A percentile compares a stretch with the other conserved stretches of the same genome.
phyloP scores from a whole-genome alignment of 2,329 filamentous ascomycete species.

The Fusarium hainanense region DNA sequence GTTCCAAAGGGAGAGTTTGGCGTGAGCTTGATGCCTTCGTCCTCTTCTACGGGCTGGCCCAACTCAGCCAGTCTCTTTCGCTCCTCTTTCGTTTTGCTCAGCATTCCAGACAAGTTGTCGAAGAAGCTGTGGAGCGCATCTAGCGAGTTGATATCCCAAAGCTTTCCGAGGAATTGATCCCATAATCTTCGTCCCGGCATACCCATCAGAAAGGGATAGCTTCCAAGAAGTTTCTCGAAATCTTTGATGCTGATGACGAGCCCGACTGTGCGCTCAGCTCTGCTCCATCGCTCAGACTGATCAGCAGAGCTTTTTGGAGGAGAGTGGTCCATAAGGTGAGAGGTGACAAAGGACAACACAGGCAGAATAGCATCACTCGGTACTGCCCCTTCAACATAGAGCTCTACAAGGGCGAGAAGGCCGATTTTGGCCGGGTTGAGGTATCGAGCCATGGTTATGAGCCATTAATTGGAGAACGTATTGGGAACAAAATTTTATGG shows the following conservation, averaged over 20 bases:
- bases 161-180: constrained; percentile 81
- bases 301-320: constrained; percentile 45
- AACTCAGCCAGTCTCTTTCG: constrained; percentile 65
- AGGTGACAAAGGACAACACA: constrained; percentile 82
- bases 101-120: constrained; percentile 64
- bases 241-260: constrained; percentile 66
- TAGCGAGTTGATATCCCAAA: constrained; percentile 87
- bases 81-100: constrained; percentile 73
- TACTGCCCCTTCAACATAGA: constrained; percentile 80
- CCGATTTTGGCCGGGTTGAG: constrained; percentile 91
- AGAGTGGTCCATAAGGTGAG: constrained; percentile 69
- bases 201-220: constrained; percentile 63
- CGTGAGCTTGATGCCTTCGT: constrained; percentile 70
- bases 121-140: constrained; percentile 85
- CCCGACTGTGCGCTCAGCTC: constrained; percentile 61
- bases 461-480: not conserved
- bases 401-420: constrained; percentile 80
- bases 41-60: constrained; percentile 56
- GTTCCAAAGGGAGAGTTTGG: constrained; percentile 82
- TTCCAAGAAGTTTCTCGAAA: constrained; percentile 68
- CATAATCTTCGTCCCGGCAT: constrained; percentile 85
- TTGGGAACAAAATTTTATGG: not conserved
- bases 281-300: constrained; percentile 56
- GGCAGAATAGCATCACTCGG: constrained; percentile 77
- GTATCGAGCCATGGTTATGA: constrained; percentile 75